Base-by-base conservation (phyloP, 1,139 yeast species). In the Oligophagozyma castellii region DNA sequence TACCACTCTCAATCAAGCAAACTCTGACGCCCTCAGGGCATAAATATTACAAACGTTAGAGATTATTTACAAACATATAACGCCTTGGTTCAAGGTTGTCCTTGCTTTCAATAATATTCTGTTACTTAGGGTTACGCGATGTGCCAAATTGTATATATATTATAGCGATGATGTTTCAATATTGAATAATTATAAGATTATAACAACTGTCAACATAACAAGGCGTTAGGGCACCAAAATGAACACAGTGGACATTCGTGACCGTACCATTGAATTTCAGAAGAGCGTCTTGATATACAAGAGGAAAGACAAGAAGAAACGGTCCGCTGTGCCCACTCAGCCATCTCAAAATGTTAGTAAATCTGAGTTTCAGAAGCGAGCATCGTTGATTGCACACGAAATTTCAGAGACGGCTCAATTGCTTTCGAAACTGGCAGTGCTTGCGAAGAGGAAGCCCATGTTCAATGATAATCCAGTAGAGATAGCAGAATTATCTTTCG, bases 381-480 rank as follows among this genome's bases (percentile, higher is more conserved):
- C 99, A 2, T 69, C 89, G 21, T 58, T 63, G 16, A 81, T 89
- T 25, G 95, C 96, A 29, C 77, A 73, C 45, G 95, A 89, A 46
- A 83, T 89, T 32, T 77, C 84, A 12, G 76, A 73, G 35, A 83
- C 92, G n/a, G 86, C 95, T 2, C 84, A 74, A 34, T 63, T 84
- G 45, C 63, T 92, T 35, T 73, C 79, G 28, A 76, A 84, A 43
- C 63, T 89, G 29, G 95, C 98, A 1, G 56, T 70, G 26, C 56
- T 89, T 38, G 95, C 98, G 6, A 81, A 78, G 52, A 63, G 86
- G 43, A 86, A 84, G 52, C 93, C 95, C n/a, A 58, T 89, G 47
- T 81, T 89, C 45, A 95, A 86, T 50, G 98, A 92, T 54, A 75
- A 79, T 42, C 95, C 98, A 1, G 75, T 80, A 18, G 98, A 89